phyloP scores from a whole-genome alignment of 129 eudicot species.

The Heracleum sosnowskyi region DNA sequence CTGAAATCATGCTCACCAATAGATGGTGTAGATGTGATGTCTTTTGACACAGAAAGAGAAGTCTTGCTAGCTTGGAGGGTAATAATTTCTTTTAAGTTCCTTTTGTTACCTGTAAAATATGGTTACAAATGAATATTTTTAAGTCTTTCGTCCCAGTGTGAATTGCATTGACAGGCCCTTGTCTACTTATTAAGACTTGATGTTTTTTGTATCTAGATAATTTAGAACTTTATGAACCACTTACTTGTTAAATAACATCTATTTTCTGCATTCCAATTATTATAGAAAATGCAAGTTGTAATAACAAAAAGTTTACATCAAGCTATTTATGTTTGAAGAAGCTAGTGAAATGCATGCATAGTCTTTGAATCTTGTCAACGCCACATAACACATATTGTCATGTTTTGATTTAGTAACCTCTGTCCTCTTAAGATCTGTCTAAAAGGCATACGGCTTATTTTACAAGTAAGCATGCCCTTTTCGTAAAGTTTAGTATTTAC shows the following conservation, averaged over 20 bases:
- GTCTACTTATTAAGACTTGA: neutral
- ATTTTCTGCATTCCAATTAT: neutral
- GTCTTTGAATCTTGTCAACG: neutral
- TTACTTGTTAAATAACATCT: neutral
- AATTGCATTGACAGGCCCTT: neutral
- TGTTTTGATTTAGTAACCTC: neutral
- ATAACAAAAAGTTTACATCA: neutral
- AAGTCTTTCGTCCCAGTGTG: neutral
- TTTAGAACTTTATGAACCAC: neutral
- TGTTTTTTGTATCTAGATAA: neutral
- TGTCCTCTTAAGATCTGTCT: neutral
- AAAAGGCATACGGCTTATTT: neutral
- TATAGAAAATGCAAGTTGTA: neutral
- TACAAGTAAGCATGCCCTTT: neutral
- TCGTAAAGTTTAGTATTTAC: conserved; percentile 11
- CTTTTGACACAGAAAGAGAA: conserved; percentile 88
- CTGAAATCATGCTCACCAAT: conserved; percentile 89
- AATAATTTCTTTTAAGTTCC: conserved; percentile 14
- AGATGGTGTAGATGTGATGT: conserved; percentile 95
- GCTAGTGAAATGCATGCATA: neutral
- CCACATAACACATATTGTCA: no score
- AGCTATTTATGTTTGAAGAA: neutral
- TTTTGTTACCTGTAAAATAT: neutral
- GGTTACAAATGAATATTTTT: no score
- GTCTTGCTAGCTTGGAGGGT: conserved; percentile 96